Percentiles rank a stretch among this genome's conserved stretches.
Conservation (phyloP, 441 rosid species). For the Populus hybrid region DNA sequence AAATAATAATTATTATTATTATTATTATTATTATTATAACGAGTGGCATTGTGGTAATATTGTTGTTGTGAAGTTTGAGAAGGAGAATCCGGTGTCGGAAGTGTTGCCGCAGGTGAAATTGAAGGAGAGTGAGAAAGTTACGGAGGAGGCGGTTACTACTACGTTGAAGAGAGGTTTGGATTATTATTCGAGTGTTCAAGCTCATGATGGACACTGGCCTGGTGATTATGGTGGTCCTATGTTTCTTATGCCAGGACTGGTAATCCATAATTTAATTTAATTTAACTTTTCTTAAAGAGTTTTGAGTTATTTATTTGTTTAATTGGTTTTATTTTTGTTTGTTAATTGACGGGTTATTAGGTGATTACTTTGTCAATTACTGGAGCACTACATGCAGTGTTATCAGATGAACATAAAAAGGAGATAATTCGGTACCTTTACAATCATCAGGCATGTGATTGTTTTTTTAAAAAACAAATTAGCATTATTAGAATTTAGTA, state of each 20-base stretch:
- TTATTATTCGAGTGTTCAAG: constrained; percentile 73
- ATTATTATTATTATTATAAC: background rate
- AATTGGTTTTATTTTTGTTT: background rate
- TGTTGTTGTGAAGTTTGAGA: constrained; percentile 47
- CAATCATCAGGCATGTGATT: constrained; percentile 75
- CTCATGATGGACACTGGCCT: constrained; percentile 92
- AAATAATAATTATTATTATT: too few species aligned
- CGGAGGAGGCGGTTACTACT: constrained; percentile 40
- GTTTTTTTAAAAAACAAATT: background rate
- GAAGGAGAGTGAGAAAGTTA: constrained; percentile 33
- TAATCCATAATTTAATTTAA: constrained; percentile 11
- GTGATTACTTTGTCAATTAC: constrained; percentile 72
- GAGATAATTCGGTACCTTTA: constrained; percentile 90
- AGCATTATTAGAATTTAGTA: background rate
- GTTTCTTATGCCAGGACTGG: constrained; percentile 95
- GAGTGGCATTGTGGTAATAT: background rate
- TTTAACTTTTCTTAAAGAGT: background rate
- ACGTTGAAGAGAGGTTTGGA: constrained; percentile 60
- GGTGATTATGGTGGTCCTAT: constrained; percentile 98
- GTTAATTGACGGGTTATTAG: constrained; percentile 29
- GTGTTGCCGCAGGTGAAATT: constrained; percentile 54
- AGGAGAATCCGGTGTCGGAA: constrained; percentile 38
- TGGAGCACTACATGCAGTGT: constrained; percentile 76
- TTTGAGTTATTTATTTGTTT: background rate
- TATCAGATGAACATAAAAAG: constrained; percentile 64